A percentile compares a stretch with the other conserved stretches of the same genome.
phyloP scores from a whole-genome alignment of 2,329 filamentous ascomycete species.

The Thermomyces lanuginosus region DNA sequence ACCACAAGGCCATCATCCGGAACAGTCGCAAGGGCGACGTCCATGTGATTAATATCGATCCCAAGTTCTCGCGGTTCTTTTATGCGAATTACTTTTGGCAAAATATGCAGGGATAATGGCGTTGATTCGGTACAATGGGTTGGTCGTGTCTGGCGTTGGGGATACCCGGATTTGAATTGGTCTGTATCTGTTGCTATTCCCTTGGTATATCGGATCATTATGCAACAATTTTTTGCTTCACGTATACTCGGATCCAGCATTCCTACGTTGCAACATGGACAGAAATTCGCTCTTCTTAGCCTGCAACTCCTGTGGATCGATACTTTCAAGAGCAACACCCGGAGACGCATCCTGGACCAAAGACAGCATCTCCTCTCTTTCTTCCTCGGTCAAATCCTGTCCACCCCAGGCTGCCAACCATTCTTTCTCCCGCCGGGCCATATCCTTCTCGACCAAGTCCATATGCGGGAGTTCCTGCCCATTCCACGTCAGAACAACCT shows the following conservation, averaged over 20 bases:
- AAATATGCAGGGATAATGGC: conserved; percentile 43
- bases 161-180: conserved; percentile 1
- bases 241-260: neutral
- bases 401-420: conserved; percentile 17
- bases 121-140: conserved; percentile 1
- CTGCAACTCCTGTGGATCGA: conserved; percentile 8
- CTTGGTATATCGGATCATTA: neutral
- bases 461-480: conserved; percentile 18
- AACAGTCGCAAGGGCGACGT: conserved; percentile 82
- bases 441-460: conserved; percentile 15
- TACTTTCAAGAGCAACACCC: conserved; percentile 7
- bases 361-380: conserved; percentile 14
- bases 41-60: conserved; percentile 84
- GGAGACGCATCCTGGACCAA: conserved; percentile 14
- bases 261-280: conserved; percentile 4
- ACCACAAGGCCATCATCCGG: conserved; percentile 67
- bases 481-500: conserved; percentile 21
- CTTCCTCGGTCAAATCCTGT: conserved; percentile 6
- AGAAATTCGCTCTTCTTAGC: conserved; percentile 6
- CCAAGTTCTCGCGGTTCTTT: conserved; percentile 78
- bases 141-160: conserved; percentile 3
- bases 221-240: neutral
- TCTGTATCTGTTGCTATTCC: conserved; percentile 3
- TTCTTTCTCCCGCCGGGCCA: conserved; percentile 11
- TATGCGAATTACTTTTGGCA: conserved; percentile 96